Conservation (phyloP, 352 stramenopile genomes). For the Aphanomyces astaci region DNA sequence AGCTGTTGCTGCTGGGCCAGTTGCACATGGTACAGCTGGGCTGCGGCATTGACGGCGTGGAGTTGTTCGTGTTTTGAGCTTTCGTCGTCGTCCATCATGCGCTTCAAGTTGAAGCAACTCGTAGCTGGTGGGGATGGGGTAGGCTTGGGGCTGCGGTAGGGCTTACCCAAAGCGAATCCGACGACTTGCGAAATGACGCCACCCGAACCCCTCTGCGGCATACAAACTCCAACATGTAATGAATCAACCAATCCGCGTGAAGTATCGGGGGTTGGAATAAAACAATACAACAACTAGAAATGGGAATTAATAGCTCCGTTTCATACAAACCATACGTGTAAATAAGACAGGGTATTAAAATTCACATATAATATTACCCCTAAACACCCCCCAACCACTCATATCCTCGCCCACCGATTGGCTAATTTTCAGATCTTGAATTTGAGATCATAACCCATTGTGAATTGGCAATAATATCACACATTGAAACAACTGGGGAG, state of each 20-base stretch:
- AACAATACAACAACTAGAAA: too few species aligned
- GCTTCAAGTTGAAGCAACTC: conserved; percentile 14
- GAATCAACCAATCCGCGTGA: conserved; percentile 8
- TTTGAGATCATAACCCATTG: too few species aligned
- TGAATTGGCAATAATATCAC: too few species aligned
- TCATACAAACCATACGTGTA: too few species aligned
- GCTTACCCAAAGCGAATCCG: not conserved
- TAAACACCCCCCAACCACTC: conserved; percentile 24
- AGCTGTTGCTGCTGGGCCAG: conserved; percentile 21
- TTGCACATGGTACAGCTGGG: conserved; percentile 22
- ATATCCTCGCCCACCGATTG: conserved; percentile 5
- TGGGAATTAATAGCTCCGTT: too few species aligned
- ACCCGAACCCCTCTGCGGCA: not conserved
- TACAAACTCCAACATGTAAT: conserved; percentile 4
- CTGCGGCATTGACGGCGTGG: not conserved
- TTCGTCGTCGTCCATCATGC: conserved; percentile 18
- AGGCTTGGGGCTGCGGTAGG: conserved; percentile 12
- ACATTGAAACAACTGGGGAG: too few species aligned
- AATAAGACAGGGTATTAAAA: not conserved
- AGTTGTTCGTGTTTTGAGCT: not conserved
- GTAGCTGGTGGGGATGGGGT: conserved; percentile 16
- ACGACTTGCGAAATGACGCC: not conserved
- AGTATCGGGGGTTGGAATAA: not conserved
- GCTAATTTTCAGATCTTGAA: not conserved
- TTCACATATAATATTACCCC: conserved; percentile 8